These are phyloP conservation scores for Candida andamanensis DNA, from an alignment of 805 yeast species.

Conservation along the genomic window DNA sequence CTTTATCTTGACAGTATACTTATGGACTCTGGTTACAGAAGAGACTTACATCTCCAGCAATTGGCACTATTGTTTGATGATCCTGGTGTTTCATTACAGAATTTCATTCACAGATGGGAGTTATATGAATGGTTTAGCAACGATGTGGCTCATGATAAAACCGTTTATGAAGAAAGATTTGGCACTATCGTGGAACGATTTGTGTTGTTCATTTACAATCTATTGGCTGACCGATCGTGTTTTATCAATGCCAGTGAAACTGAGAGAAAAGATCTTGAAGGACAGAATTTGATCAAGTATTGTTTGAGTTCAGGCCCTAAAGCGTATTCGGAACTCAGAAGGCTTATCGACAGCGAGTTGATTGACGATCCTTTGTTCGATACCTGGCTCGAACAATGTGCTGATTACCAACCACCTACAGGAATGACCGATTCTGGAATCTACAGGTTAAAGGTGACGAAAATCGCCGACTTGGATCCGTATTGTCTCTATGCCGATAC, in stretches of 20 bases:
- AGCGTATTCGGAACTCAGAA: conserved; percentile 47
- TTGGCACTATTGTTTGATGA: conserved; percentile 35
- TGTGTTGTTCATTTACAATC: conserved; percentile 38
- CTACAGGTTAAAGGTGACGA: conserved; percentile 60
- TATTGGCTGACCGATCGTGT: conserved; percentile 34
- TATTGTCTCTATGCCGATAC: conserved; percentile 44
- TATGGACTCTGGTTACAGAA: conserved; percentile 35
- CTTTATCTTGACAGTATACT: conserved; percentile 41
- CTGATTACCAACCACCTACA: conserved; percentile 60
- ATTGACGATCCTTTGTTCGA: conserved; percentile 41
- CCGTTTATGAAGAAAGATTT: conserved; percentile 46
- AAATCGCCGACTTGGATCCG: conserved; percentile 58
- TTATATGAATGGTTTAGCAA: conserved; percentile 45
- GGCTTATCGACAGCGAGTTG: conserved; percentile 20
- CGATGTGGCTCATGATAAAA: conserved; percentile 23
- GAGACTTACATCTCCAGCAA: conserved; percentile 46
- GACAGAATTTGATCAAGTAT: conserved; percentile 44
- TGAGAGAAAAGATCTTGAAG: conserved; percentile 20
- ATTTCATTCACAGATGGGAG: conserved; percentile 54
- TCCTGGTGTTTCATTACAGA: conserved; percentile 28
- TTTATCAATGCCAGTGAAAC: conserved; percentile 21
- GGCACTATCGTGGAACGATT: conserved; percentile 40
- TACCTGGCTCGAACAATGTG: conserved; percentile 51
- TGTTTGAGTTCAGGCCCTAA: conserved; percentile 47
- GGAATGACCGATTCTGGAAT: conserved; percentile 55